Base-by-base conservation (phyloP, 148 eudicot genomes). In the Spergularia marina region DNA sequence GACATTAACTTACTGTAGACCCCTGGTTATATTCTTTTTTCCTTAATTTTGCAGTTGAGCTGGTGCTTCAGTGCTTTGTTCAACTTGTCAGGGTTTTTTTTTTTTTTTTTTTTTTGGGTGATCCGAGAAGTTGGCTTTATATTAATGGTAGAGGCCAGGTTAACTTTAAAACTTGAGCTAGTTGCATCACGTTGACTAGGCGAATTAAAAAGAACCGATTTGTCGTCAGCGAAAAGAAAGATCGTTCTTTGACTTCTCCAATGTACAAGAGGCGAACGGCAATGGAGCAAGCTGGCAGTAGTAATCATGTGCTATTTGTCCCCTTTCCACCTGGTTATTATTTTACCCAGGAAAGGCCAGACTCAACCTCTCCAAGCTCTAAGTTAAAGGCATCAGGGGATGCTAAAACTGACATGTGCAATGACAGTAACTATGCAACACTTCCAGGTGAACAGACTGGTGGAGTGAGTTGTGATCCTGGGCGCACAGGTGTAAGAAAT, bases 281-380 rank as follows among this genome's bases (percentile, higher is more conserved):
- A n/a, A 83, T 84, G 85, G 98, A 90, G 82, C 91, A 87, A 77
- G 77, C 85, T 30, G 81, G 80, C 16, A 83, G 70, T 67, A 73
- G 82, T 76, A 88, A 85, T 66, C 89, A 87, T 74, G 98, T 92
- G 30, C 97, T 97, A 12, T 95, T 92, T 78, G 98, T 95, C 56
- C 98, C 98, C 57, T 95, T 92, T 76, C 98, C 98, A 68, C 97
- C 98, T 20, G 90, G 81, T 74, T 89, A 90, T 81, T 95, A 90
- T 81, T 95, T 95, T 79, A 83, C 94, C 52, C 88, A 73, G 74
- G 81, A 82, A 52, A 75, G 84, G 74, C 75, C 70, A 36, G 79
- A 78, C 68, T 69, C 76, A 60, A 74, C 67, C 20, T 54, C n/a
- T 23, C 40, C 70, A 39, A 68, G 77, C 52, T 52, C 75, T 23